A percentile compares a stretch with the other conserved stretches of the same genome.
Evolutionary conservation across 179 eudicot genomes (phyloP).

Genomic region (Drosera spatulata): DNA sequence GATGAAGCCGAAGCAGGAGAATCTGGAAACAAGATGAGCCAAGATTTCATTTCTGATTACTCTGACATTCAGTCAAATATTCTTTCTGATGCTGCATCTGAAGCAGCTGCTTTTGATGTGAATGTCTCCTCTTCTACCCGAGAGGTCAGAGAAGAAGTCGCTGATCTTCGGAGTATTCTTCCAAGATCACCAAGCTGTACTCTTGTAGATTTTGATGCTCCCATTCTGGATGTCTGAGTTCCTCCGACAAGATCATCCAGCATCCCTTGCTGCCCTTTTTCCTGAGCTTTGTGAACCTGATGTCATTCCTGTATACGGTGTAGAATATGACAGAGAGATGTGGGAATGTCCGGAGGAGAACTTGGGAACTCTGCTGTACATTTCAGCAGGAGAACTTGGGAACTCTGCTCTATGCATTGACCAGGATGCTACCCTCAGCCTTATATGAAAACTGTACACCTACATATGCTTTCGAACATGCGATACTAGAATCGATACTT

Average conservation of each 20-base stretch:
- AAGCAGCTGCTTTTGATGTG: neutral
- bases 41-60: slow-evolving; percentile 3
- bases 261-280: slow-evolving; percentile 46
- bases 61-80: neutral
- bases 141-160: slow-evolving; percentile 8
- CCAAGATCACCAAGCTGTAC: slow-evolving; percentile 19
- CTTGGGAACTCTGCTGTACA: neutral
- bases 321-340: slow-evolving; percentile 9
- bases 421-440: slow-evolving; percentile 26
- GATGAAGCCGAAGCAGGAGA: slow-evolving; percentile 5
- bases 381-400: slow-evolving; percentile 14
- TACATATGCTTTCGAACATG: neutral
- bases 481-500: too few relatives aligned
- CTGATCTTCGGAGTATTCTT: slow-evolving; percentile 10
- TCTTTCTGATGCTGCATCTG: slow-evolving; percentile 2
- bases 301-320: slow-evolving; percentile 12
- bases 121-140: slow-evolving; percentile 9
- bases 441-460: slow-evolving; percentile 23
- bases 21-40: slow-evolving; percentile 2
- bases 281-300: slow-evolving; percentile 16
- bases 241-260: slow-evolving; percentile 17
- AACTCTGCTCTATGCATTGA: slow-evolving; percentile 11
- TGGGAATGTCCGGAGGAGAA: slow-evolving; percentile 12
- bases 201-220: slow-evolving; percentile 47
- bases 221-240: slow-evolving; percentile 78